phyloP scores from a whole-genome alignment of 2,329 filamentous ascomycete genomes.

The Triangularia setosa region DNA sequence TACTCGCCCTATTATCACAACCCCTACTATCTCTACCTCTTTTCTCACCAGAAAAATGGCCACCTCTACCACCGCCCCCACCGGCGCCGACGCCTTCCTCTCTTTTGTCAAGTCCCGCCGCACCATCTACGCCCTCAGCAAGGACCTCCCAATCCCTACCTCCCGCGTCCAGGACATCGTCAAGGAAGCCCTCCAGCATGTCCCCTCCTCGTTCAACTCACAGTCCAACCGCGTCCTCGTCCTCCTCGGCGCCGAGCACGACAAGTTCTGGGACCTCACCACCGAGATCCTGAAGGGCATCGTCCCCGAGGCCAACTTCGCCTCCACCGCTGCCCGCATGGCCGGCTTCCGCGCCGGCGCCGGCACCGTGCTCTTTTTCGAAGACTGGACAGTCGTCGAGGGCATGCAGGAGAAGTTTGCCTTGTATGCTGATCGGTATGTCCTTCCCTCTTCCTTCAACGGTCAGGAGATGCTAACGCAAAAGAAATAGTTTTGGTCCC shows the following conservation, averaged over 20 bases:
- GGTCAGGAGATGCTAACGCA: not conserved
- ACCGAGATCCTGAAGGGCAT: conserved; percentile 62
- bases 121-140: conserved; percentile 64
- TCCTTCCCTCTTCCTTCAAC: not conserved
- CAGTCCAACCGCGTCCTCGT: conserved; percentile 77
- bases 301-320: conserved; percentile 62
- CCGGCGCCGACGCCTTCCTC: conserved; percentile 55
- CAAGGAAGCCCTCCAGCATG: conserved; percentile 59
- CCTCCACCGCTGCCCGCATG: conserved; percentile 44
- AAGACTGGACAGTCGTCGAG: conserved; percentile 66
- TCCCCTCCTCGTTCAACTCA: conserved; percentile 83
- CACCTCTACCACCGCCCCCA: conserved; percentile 35
- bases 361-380: conserved; percentile 84
- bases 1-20: conserved; percentile 15
- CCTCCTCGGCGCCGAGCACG: conserved; percentile 77
- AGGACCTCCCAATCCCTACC: conserved; percentile 56
- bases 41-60: conserved; percentile 40
- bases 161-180: conserved; percentile 62
- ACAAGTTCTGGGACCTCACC: conserved; percentile 79
- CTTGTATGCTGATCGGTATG: conserved; percentile 60
- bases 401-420: conserved; percentile 65
- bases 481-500: conserved; percentile 56
- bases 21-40: conserved; percentile 15
- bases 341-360: conserved; percentile 65
- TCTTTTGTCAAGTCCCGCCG: conserved; percentile 65